Evolutionary conservation across 2,329 filamentous ascomycete genomes (phyloP).

Genomic region (Fusarium xyrophilum): DNA sequence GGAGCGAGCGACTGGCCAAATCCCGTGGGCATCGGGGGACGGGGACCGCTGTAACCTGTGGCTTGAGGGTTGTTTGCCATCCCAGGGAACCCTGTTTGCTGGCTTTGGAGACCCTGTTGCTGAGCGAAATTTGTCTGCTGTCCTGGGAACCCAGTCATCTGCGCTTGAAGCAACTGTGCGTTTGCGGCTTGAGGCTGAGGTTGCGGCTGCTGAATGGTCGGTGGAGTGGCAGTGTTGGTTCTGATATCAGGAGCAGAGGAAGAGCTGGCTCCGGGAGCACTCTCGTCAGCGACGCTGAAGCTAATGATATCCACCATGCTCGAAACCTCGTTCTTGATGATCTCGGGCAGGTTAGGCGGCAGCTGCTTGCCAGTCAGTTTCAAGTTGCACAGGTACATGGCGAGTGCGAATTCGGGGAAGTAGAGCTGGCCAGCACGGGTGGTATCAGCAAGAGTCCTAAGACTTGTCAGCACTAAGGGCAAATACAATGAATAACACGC

Average conservation of each 20-base stretch:
- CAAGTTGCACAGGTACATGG: slow-evolving; percentile 98
- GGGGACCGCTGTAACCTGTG: slow-evolving; percentile 81
- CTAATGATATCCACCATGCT: slow-evolving; percentile 99
- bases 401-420: slow-evolving; percentile 95
- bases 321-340: slow-evolving; percentile 93
- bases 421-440: slow-evolving; percentile 95
- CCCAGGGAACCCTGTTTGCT: slow-evolving; percentile 74
- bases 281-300: slow-evolving; percentile 85
- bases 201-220: slow-evolving; percentile 71
- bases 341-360: slow-evolving; percentile 77
- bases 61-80: slow-evolving; percentile 72
- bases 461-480: slow-evolving; percentile 23
- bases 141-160: slow-evolving; percentile 73
- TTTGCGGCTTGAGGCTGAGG: slow-evolving; percentile 79
- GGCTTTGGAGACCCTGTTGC: slow-evolving; percentile 66
- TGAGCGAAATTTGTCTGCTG: slow-evolving; percentile 66
- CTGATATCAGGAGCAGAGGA: slow-evolving; percentile 68
- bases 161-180: slow-evolving; percentile 66
- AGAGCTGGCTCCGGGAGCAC: slow-evolving; percentile 58
- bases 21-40: slow-evolving; percentile 77
- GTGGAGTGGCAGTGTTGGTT: slow-evolving; percentile 56
- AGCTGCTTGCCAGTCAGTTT: slow-evolving; percentile 86
- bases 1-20: slow-evolving; percentile 64
- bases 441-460: slow-evolving; percentile 88
- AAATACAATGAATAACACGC: not conserved